Conservation (phyloP, 2,329 filamentous ascomycete genomes). For the Penicillium sp. region DNA sequence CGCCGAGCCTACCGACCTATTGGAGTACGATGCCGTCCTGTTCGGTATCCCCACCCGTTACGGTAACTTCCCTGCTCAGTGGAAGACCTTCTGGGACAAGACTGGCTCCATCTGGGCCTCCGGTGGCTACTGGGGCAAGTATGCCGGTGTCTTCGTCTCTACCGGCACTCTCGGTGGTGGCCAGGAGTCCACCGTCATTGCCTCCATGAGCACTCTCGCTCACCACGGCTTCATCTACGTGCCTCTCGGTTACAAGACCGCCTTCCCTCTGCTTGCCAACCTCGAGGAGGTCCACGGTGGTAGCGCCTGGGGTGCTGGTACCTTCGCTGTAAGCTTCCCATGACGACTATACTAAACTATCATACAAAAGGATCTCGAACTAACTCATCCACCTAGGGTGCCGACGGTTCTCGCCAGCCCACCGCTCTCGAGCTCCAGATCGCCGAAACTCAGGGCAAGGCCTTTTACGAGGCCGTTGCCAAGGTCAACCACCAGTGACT, state of each 20-base stretch:
- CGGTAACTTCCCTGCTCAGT: constrained; percentile 96
- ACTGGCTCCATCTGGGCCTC: constrained; percentile 80
- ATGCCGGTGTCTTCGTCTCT: constrained; percentile 86
- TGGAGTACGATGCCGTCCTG: constrained; percentile 82
- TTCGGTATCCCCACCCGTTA: constrained; percentile 94
- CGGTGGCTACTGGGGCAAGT: constrained; percentile 82
- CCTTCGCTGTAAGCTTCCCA: constrained; percentile 65
- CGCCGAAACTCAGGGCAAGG: constrained; percentile 79
- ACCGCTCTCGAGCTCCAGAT: constrained; percentile 72
- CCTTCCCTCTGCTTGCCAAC: constrained; percentile 70
- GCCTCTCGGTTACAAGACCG: constrained; percentile 87
- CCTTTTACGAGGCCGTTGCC: constrained; percentile 75
- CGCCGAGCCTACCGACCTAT: constrained; percentile 62
- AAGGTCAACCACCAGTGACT: constrained; percentile 77
- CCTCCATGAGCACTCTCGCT: constrained; percentile 78
- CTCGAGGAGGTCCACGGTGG: constrained; percentile 82
- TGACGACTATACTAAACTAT: neutral
- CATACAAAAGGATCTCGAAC: constrained; percentile 6
- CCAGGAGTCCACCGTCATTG: constrained; percentile 84
- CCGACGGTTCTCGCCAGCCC: constrained; percentile 83
- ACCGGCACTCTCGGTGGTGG: constrained; percentile 85
- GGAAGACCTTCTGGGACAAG: constrained; percentile 84
- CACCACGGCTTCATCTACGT: constrained; percentile 98
- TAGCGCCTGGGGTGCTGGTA: constrained; percentile 89
- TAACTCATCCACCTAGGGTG: constrained; percentile 43